Percentiles rank a stretch among this genome's conserved stretches.
Evolutionary conservation across 176 grass and related monocot genomes (phyloP).

Genomic region (Leersia perrieri): DNA sequence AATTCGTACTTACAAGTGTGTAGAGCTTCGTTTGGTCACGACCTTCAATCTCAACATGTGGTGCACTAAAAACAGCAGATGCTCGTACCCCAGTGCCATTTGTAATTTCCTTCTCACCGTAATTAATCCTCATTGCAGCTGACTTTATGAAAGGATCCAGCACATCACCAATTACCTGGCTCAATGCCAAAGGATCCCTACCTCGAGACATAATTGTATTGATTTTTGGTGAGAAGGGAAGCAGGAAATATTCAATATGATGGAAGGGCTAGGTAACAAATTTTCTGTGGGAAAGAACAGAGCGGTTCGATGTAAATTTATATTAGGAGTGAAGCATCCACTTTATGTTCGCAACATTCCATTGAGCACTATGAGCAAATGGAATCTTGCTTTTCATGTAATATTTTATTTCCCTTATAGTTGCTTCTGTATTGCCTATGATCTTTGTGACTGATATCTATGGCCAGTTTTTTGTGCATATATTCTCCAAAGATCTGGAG

Average conservation of each 20-base stretch:
- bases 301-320: slow-evolving; percentile 60
- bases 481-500: slow-evolving; percentile 61
- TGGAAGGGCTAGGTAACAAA: slow-evolving; percentile 28
- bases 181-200: slow-evolving; percentile 86
- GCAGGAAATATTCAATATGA: slow-evolving; percentile 31
- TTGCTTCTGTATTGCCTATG: slow-evolving; percentile 42
- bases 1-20: slow-evolving; percentile 94
- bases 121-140: slow-evolving; percentile 63
- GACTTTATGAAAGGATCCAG: slow-evolving; percentile 83
- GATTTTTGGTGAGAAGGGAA: slow-evolving; percentile 16
- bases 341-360: slow-evolving; percentile 83
- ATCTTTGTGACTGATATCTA: slow-evolving; percentile 38
- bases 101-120: slow-evolving; percentile 82
- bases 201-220: slow-evolving; percentile 56
- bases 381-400: slow-evolving; percentile 72
- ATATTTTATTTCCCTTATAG: slow-evolving; percentile 49
- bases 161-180: slow-evolving; percentile 92
- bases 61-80: slow-evolving; percentile 55
- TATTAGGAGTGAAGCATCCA: slow-evolving; percentile 69
- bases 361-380: slow-evolving; percentile 57
- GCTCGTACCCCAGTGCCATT: slow-evolving; percentile 80
- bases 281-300: slow-evolving; percentile 37
- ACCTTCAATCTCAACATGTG: slow-evolving; percentile 67
- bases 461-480: slow-evolving; percentile 51
- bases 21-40: slow-evolving; percentile 70